These are phyloP conservation scores for Aspergillus japonicus DNA, from an alignment of 2,329 filamentous ascomycete species.

Conservation along the genomic window DNA sequence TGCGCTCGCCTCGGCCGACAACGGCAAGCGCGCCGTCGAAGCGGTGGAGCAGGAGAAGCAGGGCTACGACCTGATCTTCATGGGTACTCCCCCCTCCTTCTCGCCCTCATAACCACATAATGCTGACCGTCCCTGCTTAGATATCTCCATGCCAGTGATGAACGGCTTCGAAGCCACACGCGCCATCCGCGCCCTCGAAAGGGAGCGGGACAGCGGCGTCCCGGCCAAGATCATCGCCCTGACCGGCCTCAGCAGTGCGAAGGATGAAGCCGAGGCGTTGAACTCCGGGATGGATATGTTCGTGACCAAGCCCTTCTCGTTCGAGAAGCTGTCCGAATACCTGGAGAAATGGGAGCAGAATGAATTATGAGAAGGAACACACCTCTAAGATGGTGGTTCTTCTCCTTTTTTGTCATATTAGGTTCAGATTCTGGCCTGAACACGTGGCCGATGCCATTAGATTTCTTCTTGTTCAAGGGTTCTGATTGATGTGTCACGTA, in stretches of 20 bases:
- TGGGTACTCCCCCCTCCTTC: conserved; percentile 29
- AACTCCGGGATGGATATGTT: conserved; percentile 47
- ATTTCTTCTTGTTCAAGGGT: not conserved
- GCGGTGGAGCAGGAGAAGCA: conserved; percentile 33
- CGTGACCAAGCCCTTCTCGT: conserved; percentile 49
- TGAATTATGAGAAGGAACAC: not conserved
- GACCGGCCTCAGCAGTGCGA: conserved; percentile 46
- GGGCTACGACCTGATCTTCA: conserved; percentile 48
- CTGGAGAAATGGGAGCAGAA: conserved; percentile 35
- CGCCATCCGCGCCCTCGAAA: conserved; percentile 44
- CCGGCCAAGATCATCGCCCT: conserved; percentile 46
- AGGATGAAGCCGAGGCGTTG: conserved; percentile 45
- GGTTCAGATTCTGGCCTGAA: not conserved
- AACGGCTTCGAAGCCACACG: conserved; percentile 50
- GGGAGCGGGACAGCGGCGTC: conserved; percentile 28
- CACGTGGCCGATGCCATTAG: not conserved
- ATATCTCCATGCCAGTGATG: conserved; percentile 51
- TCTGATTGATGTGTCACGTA: not conserved
- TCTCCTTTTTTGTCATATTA: not conserved
- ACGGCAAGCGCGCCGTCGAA: conserved; percentile 46
- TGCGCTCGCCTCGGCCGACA: conserved; percentile 39
- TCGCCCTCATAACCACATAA: not conserved
- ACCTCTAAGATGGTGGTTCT: not conserved
- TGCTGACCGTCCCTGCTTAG: conserved; percentile 15
- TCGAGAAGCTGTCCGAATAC: conserved; percentile 43